phyloP scores from a whole-genome alignment of 2,329 filamentous ascomycete species.

The Xylariomycetidae sp. region DNA sequence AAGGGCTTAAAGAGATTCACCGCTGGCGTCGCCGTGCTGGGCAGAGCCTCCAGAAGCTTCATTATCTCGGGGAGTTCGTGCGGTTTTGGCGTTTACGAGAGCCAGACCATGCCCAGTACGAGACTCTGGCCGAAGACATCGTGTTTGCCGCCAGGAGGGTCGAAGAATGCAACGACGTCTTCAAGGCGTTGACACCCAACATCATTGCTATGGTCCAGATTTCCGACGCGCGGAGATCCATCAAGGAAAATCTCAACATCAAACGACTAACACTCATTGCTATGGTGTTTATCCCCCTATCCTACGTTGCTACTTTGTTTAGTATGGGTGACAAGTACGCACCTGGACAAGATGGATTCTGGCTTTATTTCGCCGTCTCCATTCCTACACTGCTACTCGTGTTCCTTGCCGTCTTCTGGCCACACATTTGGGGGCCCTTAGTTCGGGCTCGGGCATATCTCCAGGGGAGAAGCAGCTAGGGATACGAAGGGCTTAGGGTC shows the following conservation, averaged over 20 bases:
- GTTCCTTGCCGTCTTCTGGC: too few species aligned
- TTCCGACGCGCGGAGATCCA: neutral
- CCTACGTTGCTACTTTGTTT: constrained; percentile 1
- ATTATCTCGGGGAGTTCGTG: neutral
- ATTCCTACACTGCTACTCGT: constrained; percentile 10
- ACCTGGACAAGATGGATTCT: constrained; percentile 1
- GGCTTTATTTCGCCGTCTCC: constrained; percentile 1
- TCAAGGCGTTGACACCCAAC: neutral
- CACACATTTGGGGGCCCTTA: too few species aligned
- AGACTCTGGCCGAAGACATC: neutral
- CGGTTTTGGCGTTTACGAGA: neutral
- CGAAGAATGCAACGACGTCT: neutral
- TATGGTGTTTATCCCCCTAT: constrained; percentile 1
- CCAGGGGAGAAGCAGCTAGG: too few species aligned
- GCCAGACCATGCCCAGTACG: neutral
- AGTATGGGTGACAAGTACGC: neutral
- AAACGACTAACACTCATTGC: constrained; percentile 1
- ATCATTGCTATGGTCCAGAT: neutral
- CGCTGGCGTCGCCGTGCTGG: constrained; percentile 1
- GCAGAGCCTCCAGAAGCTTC: constrained; percentile 1
- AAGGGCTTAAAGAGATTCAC: neutral
- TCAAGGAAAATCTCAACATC: neutral
- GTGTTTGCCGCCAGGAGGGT: neutral
- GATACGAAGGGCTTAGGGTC: too few species aligned
- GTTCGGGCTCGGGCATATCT: too few species aligned